Base-by-base conservation (phyloP, 1,284 basidiomycete species). In the Heterobasidion parviporum region DNA sequence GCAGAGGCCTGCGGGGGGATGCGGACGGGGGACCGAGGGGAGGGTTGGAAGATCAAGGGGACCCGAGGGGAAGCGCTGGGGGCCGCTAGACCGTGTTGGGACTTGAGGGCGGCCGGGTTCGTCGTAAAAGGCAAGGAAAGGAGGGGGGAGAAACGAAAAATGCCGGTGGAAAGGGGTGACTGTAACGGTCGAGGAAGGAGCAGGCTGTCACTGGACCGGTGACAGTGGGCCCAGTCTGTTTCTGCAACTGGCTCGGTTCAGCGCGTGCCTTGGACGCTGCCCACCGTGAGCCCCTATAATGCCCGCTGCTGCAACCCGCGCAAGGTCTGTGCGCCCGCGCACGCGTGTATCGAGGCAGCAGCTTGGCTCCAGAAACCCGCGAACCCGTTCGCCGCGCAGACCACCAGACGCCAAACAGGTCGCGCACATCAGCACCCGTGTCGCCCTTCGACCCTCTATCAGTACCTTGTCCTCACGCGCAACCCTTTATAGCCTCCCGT, bases 191-290 rank as follows among this genome's bases (percentile, higher is more conserved):
- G 26, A 26, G 26, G 26, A 26, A 26, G 53, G 34, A 59, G 55
- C 46, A 47, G 34, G 41, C 26, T 26, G 26, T 26, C 26, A 26
- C 26, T 26, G 26, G 26, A 26, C 26, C 26, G 26, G 26, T 26
- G 26, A 26, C 26, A 26, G 26, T 26, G 26, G 26, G 26, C 26
- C 26, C 26, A 26, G 26, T 26, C 26, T 26, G 26, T 26, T 26
- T 26, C 26, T 26, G 26, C 26, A 26, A 26, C 26, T 55, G 57
- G 53, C 51, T 54, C 16, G 45, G 59, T 55, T 54, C 51, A 57
- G 59, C 59, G 58, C 59, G 26, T 26, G 26, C 26, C 26, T 26
- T 56, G 57, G 50, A 49, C 43, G 54, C 50, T 58, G 57, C 53
- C 54, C 26, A 57, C 20, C 26, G 26, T 3, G 26, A 26, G 26